A percentile compares a stretch with the other conserved stretches of the same genome.
Conservation (phyloP, 2,329 filamentous ascomycete species). For the Colletotrichum limetticola region DNA sequence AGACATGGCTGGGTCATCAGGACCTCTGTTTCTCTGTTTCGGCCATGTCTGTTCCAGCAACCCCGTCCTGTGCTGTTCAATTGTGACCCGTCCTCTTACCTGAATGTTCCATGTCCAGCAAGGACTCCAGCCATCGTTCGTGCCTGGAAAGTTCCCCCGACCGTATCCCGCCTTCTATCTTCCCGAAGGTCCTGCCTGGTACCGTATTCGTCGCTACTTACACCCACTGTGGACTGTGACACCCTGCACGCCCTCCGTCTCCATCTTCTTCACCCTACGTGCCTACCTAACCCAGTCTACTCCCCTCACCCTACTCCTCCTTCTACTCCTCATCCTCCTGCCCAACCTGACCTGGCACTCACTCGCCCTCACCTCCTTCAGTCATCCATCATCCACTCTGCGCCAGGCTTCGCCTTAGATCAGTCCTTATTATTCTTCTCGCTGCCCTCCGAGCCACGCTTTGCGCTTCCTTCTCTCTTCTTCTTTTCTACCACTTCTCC, state of each 20-base stretch:
- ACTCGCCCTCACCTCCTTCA: not conserved
- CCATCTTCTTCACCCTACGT: not conserved
- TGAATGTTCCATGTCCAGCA: not conserved
- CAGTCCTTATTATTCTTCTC: slow-evolving; percentile 21
- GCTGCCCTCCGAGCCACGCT: not conserved
- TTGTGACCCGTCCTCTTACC: not conserved
- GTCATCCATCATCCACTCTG: slow-evolving; percentile 35
- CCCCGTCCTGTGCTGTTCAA: not conserved
- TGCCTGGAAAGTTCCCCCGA: not conserved
- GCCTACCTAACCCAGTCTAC: not conserved
- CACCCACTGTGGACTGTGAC: not conserved
- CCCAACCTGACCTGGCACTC: slow-evolving; percentile 10
- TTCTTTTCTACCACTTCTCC: not conserved
- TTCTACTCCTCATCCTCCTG: not conserved
- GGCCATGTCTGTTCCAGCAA: not conserved
- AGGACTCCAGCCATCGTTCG: not conserved
- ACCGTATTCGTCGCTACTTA: slow-evolving; percentile 6
- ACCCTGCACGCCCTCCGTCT: not conserved
- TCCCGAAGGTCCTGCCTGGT: not conserved
- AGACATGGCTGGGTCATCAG: not conserved
- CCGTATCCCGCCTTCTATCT: not conserved
- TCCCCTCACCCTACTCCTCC: not conserved
- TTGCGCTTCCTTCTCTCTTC: not conserved
- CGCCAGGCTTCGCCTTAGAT: slow-evolving; percentile 23
- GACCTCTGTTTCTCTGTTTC: not conserved